Evolutionary conservation across 257 asterid species (phyloP).

Genomic region (Gentiana macrophylla): DNA sequence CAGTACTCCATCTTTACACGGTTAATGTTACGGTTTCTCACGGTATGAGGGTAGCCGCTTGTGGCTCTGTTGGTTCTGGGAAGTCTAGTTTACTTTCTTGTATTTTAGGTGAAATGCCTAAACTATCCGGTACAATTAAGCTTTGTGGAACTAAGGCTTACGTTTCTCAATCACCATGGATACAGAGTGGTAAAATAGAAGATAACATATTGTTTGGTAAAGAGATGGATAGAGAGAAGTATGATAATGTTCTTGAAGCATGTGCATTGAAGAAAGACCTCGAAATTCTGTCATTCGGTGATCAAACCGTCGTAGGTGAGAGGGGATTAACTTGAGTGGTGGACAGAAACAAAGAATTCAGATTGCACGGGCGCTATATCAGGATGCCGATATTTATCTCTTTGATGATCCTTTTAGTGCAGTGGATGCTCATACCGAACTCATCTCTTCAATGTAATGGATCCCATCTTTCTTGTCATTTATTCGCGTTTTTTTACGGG

Average conservation of each 20-base stretch:
- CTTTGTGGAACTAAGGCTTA: slow-evolving; percentile 61
- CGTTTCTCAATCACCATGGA: slow-evolving; percentile 87
- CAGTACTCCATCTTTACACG: slow-evolving; percentile 41
- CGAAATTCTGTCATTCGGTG: slow-evolving; percentile 68
- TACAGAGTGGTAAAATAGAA: slow-evolving; percentile 78
- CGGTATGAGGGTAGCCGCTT: slow-evolving; percentile 79
- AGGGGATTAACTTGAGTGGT: slow-evolving; percentile 84
- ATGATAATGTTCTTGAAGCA: slow-evolving; percentile 62
- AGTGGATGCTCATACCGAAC: slow-evolving; percentile 87
- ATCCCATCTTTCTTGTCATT: slow-evolving; percentile 3
- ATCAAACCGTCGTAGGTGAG: slow-evolving; percentile 84
- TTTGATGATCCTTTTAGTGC: slow-evolving; percentile 95
- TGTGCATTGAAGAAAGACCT: slow-evolving; percentile 70
- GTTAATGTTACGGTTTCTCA: slow-evolving; percentile 38
- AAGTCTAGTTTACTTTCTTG: slow-evolving; percentile 83
- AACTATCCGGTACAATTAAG: slow-evolving; percentile 51
- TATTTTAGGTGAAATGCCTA: slow-evolving; percentile 71
- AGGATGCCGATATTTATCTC: slow-evolving; percentile 70
- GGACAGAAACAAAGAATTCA: slow-evolving; percentile 91
- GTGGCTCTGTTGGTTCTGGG: slow-evolving; percentile 95
- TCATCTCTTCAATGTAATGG: slow-evolving; percentile 69
- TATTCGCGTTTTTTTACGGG: slow-evolving; percentile 12
- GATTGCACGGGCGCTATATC: slow-evolving; percentile 80
- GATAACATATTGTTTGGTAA: slow-evolving; percentile 81
- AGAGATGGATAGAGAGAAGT: slow-evolving; percentile 50